Percentiles rank a stretch among this genome's conserved stretches.
Conservation (phyloP, 2,329 filamentous ascomycete species). For the Emergomyces orientalis region DNA sequence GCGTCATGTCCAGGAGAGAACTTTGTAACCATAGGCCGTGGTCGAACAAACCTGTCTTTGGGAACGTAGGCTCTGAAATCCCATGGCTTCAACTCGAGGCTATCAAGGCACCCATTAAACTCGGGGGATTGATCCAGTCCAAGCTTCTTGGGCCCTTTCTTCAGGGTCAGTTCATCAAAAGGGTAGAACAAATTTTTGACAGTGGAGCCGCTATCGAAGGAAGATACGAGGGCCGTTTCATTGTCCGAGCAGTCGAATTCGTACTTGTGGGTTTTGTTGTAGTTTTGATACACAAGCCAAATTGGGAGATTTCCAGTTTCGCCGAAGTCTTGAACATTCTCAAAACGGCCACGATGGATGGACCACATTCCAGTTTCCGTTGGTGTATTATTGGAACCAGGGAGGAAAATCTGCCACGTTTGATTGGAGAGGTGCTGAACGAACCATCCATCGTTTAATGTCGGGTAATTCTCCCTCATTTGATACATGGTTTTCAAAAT, state of each 20-base stretch:
- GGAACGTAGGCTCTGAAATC: slow-evolving; percentile 54
- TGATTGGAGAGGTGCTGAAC: slow-evolving; percentile 49
- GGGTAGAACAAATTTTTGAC: slow-evolving; percentile 57
- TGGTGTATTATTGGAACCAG: slow-evolving; percentile 43
- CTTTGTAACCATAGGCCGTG: slow-evolving; percentile 50
- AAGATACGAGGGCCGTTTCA: slow-evolving; percentile 45
- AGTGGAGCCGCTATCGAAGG: slow-evolving; percentile 45
- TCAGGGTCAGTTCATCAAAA: slow-evolving; percentile 48
- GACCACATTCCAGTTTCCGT: slow-evolving; percentile 56
- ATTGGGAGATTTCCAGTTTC: slow-evolving; percentile 36
- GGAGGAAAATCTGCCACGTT: slow-evolving; percentile 43
- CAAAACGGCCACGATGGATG: slow-evolving; percentile 44
- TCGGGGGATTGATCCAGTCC: slow-evolving; percentile 40
- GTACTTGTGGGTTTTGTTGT: slow-evolving; percentile 44
- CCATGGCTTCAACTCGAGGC: slow-evolving; percentile 45
- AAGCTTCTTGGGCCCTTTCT: slow-evolving; percentile 37
- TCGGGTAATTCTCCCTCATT: slow-evolving; percentile 47
- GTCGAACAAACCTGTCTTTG: slow-evolving; percentile 40
- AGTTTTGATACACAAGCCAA: slow-evolving; percentile 40
- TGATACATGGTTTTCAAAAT: slow-evolving; percentile 55
- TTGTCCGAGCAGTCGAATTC: slow-evolving; percentile 48
- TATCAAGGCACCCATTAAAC: slow-evolving; percentile 48
- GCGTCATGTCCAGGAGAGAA: slow-evolving; percentile 54
- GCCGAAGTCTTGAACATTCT: slow-evolving; percentile 45
- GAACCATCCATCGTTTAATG: slow-evolving; percentile 51